Conservation (phyloP, 352 stramenopile species). For the Pythium grandisporangium region DNA sequence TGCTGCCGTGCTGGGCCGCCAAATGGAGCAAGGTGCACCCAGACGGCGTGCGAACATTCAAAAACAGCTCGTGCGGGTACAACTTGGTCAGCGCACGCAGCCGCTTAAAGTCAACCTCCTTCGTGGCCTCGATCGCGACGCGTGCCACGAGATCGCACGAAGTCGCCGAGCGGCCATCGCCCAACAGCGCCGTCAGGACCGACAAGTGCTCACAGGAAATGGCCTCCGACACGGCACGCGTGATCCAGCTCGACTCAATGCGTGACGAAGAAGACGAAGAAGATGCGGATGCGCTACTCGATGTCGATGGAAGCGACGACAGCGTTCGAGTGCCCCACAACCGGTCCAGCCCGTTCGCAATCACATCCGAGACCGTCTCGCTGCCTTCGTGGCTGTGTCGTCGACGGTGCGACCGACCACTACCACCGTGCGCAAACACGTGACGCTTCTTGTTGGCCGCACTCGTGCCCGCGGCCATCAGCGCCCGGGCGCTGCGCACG, state of each 20-base stretch:
- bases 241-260: constrained; percentile 22
- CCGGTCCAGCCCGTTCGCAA: too few relatives aligned
- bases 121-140: constrained; percentile 41
- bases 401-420: too few relatives aligned
- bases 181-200: constrained; percentile 36
- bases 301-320: too few relatives aligned
- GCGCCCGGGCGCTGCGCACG: constrained; percentile 21
- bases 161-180: constrained; percentile 24
- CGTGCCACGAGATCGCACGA: constrained; percentile 21
- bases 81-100: constrained; percentile 41
- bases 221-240: constrained; percentile 35
- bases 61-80: constrained; percentile 30
- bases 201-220: constrained; percentile 29
- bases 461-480: constrained; percentile 22
- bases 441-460: constrained; percentile 9
- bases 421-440: constrained; percentile 5
- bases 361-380: neutral
- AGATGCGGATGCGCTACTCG: too few relatives aligned
- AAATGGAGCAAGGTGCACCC: constrained; percentile 56
- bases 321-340: too few relatives aligned
- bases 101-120: constrained; percentile 33
- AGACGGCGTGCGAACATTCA: constrained; percentile 28
- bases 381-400: neutral
- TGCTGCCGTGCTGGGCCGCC: constrained; percentile 38
- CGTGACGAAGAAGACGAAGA: too few relatives aligned